Conservation (phyloP, 2,329 filamentous ascomycete genomes). For the Colletotrichum sp. region DNA sequence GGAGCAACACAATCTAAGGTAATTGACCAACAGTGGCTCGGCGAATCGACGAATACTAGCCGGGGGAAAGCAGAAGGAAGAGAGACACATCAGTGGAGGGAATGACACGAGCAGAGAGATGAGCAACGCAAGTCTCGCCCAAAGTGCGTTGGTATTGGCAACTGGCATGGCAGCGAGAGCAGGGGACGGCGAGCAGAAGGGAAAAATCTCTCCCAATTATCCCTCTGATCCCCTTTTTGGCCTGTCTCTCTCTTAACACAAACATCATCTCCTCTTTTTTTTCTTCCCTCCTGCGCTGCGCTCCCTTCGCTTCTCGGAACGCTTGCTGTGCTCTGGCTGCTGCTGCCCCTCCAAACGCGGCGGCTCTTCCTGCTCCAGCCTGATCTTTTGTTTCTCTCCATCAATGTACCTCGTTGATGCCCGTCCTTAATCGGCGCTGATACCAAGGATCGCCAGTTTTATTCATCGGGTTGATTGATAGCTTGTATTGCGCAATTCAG, state of each 20-base stretch:
- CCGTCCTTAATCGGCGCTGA: not conserved
- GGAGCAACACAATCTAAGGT: not conserved
- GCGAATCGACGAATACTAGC: not conserved
- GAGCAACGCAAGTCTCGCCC: not conserved
- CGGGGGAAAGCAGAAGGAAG: not conserved
- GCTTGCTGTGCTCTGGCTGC: not conserved
- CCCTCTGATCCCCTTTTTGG: not conserved
- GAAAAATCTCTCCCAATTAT: not conserved
- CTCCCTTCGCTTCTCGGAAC: not conserved
- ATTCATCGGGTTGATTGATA: not conserved
- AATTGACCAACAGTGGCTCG: not conserved
- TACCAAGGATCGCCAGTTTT: not conserved
- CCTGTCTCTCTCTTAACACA: not conserved
- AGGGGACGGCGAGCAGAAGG: not conserved
- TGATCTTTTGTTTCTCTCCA: not conserved
- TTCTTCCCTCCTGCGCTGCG: not conserved
- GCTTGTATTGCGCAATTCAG: conserved; percentile 12
- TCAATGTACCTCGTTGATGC: not conserved
- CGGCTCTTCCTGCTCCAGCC: not conserved
- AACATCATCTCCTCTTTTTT: not conserved
- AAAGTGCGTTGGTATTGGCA: not conserved
- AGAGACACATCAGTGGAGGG: not conserved
- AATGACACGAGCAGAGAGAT: not conserved
- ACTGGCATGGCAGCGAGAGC: not conserved
- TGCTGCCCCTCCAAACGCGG: not conserved